phyloP scores from a whole-genome alignment of 2,329 filamentous ascomycete species.

The Phaeophleospora eucalypticola region DNA sequence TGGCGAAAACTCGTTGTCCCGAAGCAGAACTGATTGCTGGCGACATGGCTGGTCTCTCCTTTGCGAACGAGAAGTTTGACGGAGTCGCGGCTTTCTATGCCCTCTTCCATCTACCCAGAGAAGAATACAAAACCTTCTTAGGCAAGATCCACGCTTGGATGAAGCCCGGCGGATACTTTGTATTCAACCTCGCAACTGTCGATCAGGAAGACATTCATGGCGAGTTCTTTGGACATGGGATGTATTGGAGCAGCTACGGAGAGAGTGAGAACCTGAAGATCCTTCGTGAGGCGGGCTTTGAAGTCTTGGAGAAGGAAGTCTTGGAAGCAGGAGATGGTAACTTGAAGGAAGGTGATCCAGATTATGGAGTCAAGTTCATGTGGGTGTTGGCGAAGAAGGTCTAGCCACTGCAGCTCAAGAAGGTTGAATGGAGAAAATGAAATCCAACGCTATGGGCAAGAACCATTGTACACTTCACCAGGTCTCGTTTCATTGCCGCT shows the following conservation, averaged over 20 bases:
- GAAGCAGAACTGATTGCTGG: slow-evolving; percentile 12
- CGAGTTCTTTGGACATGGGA: slow-evolving; percentile 25
- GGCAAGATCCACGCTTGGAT: slow-evolving; percentile 20
- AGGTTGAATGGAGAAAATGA: no score
- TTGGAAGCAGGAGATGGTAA: slow-evolving; percentile 20
- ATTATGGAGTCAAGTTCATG: slow-evolving; percentile 26
- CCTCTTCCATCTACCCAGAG: slow-evolving; percentile 26
- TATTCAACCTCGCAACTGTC: slow-evolving; percentile 22
- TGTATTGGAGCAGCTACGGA: slow-evolving; percentile 30
- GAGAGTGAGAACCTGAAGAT: slow-evolving; percentile 35
- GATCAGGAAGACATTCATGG: slow-evolving; percentile 27
- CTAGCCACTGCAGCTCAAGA: no score
- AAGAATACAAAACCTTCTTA: slow-evolving; percentile 22
- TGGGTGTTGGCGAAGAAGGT: slow-evolving; percentile 23
- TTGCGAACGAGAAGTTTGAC: slow-evolving; percentile 15
- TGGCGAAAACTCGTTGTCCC: slow-evolving; percentile 21
- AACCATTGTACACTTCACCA: no score
- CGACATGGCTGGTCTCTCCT: slow-evolving; percentile 24
- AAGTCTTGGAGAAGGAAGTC: slow-evolving; percentile 16
- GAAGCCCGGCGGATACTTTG: slow-evolving; percentile 19
- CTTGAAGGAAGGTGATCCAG: slow-evolving; percentile 18
- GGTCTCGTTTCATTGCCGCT: no score
- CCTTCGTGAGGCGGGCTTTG: slow-evolving; percentile 36
- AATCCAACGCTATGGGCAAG: no score
- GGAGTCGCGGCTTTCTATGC: slow-evolving; percentile 23